Evolutionary conservation across 805 yeast genomes (phyloP).

Genomic region (Candida rishiriensis): DNA sequence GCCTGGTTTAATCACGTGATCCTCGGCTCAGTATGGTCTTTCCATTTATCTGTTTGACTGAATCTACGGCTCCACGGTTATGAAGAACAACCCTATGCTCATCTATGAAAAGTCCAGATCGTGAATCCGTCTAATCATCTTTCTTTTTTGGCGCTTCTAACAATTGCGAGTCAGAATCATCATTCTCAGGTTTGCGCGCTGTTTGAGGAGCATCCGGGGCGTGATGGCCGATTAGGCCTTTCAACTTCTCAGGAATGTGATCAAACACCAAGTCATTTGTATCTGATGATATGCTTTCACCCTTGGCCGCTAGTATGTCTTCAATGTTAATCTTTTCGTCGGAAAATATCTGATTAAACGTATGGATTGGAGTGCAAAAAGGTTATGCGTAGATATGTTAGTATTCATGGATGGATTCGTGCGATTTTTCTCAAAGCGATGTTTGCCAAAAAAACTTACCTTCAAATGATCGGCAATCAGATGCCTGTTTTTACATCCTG

Average conservation of each 20-base stretch:
- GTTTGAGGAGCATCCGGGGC: conserved; percentile 65
- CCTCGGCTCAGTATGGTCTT: too few species aligned
- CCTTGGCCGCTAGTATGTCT: conserved; percentile 70
- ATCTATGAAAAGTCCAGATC: too few species aligned
- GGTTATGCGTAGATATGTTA: background rate
- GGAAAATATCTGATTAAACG: conserved; percentile 56
- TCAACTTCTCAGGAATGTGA: conserved; percentile 57
- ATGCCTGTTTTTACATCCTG: conserved; percentile 84
- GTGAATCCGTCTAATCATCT: background rate
- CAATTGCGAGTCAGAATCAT: conserved; percentile 8
- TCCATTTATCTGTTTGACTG: too few species aligned
- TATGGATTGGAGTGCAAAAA: background rate
- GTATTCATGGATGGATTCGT: background rate
- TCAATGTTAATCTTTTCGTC: conserved; percentile 74
- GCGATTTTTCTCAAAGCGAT: too few species aligned
- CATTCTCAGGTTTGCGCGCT: conserved; percentile 6
- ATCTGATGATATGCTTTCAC: conserved; percentile 64
- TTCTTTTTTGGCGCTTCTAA: conserved; percentile 8
- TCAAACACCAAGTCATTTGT: conserved; percentile 68
- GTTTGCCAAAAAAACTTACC: conserved; percentile 25
- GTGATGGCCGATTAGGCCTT: conserved; percentile 51
- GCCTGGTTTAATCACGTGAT: too few species aligned
- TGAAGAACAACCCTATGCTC: too few species aligned
- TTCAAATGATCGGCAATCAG: conserved; percentile 84
- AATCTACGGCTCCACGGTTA: too few species aligned